phyloP scores from a whole-genome alignment of 2,329 filamentous ascomycete species.

The Stromatinia cepivora region DNA sequence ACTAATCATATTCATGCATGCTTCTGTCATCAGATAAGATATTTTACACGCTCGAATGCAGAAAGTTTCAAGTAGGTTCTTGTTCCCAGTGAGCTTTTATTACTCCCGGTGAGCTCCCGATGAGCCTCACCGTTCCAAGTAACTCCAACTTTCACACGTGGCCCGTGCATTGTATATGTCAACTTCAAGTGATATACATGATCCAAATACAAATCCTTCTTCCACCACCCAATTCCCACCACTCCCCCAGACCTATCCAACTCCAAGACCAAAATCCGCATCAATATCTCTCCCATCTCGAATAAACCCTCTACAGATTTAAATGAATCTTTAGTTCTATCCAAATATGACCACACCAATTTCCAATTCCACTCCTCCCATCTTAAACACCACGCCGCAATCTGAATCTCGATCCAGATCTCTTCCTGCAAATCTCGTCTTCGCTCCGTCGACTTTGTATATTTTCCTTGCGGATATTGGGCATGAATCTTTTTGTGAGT shows the following conservation, averaged over 20 bases:
- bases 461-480: slow-evolving; percentile 8
- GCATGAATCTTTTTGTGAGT: background rate
- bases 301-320: too few relatives aligned
- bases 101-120: background rate
- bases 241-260: background rate
- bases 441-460: background rate
- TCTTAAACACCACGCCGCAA: background rate
- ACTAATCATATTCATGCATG: background rate
- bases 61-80: too few relatives aligned
- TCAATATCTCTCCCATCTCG: background rate
- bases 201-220: background rate
- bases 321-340: too few relatives aligned
- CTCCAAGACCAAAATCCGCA: background rate
- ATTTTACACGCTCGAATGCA: too few relatives aligned
- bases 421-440: background rate
- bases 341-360: background rate
- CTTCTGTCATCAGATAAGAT: too few relatives aligned
- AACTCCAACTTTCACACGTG: background rate
- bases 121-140: background rate
- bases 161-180: background rate
- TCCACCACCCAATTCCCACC: background rate
- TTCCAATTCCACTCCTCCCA: background rate
- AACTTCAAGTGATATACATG: too few relatives aligned
- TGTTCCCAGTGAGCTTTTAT: background rate
- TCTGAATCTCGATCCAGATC: too few relatives aligned